Base-by-base conservation (phyloP, 164 flowering plant species). In the Tetracentron sinense region DNA sequence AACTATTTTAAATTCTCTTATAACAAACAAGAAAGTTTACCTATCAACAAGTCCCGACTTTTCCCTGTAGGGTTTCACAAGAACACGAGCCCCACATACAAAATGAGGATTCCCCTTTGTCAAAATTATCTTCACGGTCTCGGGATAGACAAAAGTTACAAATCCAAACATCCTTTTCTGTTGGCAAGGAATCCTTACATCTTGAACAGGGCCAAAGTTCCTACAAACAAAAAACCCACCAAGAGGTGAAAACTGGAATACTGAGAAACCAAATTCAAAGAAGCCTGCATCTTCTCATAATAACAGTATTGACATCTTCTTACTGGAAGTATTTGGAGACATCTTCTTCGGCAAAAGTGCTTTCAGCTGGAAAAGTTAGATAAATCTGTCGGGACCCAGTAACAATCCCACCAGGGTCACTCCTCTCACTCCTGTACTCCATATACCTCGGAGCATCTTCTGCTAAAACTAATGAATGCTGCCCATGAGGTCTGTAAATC, bases 131-230 rank as follows among this genome's bases (percentile, higher is more conserved):
- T 78, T 82, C 63, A 83, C 97, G 0, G 97, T 92, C n/a, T 90
- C 96, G 0, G 94, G 62, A 69, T 80, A 73, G 23, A 48, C 69
- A 70, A 92, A 92, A n/a, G 97, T 88, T 6, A 95, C 97, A 66
- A 92, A 95, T 6, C 99, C 99, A 65, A 89, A 94, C 96, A 89
- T 89, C 61, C 96, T 61, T 54, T 85, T 87, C 75, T 87, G 89
- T 64, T 88, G 98, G 78, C 84, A 83, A 5, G 99, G 99, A 68
- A 95, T 89, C 72, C 99, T 85, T 20, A 95, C 99, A 85, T 95
- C 99, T 78, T 89, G 84, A 72, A 95, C 99, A 0, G 76, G 80
- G 16, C 99, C 99, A 71, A 67, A 92, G 22, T 67, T 81, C 72
- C 98, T 93, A 55, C 64, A 68, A 60, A 62, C 5, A 42, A 48